A percentile compares a stretch with the other conserved stretches of the same genome.
phyloP scores from a whole-genome alignment of 2,329 filamentous ascomycete genomes.

The Thielaviopsis ethacetica region DNA sequence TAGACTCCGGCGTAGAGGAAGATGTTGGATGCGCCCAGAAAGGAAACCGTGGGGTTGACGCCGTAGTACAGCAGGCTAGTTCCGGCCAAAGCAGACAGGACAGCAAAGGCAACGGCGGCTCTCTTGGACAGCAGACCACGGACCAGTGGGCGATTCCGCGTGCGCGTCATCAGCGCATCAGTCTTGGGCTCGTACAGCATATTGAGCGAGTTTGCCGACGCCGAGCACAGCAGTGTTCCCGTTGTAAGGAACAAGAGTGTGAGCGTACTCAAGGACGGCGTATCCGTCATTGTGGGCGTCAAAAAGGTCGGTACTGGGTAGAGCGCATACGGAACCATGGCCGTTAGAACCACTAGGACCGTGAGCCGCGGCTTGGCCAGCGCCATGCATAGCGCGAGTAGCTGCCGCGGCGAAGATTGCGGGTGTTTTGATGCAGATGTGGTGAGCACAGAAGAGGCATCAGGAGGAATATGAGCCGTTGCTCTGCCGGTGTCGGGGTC shows the following conservation, averaged over 20 bases:
- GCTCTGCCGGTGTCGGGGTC: slow-evolving; percentile 12
- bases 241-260: slow-evolving; percentile 84
- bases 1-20: slow-evolving; percentile 81
- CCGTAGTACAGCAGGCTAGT: slow-evolving; percentile 65
- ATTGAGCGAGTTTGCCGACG: slow-evolving; percentile 84
- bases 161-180: slow-evolving; percentile 88
- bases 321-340: slow-evolving; percentile 79
- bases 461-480: slow-evolving; percentile 23
- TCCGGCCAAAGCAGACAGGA: slow-evolving; percentile 53
- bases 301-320: slow-evolving; percentile 86
- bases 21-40: slow-evolving; percentile 73
- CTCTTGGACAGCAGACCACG: slow-evolving; percentile 57
- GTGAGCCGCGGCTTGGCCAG: slow-evolving; percentile 92
- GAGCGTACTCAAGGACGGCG: slow-evolving; percentile 73
- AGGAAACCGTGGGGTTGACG: slow-evolving; percentile 85
- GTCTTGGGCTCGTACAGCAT: slow-evolving; percentile 90
- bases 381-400: slow-evolving; percentile 66
- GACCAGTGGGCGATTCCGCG: slow-evolving; percentile 76
- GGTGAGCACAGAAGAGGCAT: slow-evolving; percentile 40
- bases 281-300: slow-evolving; percentile 43
- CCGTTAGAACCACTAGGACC: slow-evolving; percentile 76
- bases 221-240: slow-evolving; percentile 77
- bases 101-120: slow-evolving; percentile 61
- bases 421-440: slow-evolving; percentile 33
- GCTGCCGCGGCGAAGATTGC: slow-evolving; percentile 40